Evolutionary conservation across 2,329 filamentous ascomycete genomes (phyloP).

Genomic region (Pseudogymnoascus sp.): DNA sequence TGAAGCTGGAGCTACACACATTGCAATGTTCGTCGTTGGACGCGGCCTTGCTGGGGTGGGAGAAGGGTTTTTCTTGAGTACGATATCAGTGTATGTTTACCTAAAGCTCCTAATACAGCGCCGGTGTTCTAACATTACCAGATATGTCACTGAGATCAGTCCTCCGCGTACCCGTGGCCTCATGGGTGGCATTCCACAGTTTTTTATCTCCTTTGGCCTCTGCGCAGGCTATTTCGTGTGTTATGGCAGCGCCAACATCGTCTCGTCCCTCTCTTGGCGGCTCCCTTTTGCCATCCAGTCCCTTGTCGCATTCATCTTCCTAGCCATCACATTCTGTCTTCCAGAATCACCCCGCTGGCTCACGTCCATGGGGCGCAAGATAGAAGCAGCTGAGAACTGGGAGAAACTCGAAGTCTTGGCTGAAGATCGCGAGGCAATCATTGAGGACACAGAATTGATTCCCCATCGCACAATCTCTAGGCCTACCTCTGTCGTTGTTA

Average conservation of each 20-base stretch:
- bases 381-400: constrained; percentile 37
- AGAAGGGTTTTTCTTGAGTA: constrained; percentile 50
- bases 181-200: constrained; percentile 44
- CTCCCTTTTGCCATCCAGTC: constrained; percentile 45
- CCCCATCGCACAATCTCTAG: not conserved
- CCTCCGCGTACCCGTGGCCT: constrained; percentile 42
- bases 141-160: constrained; percentile 53
- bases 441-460: not conserved
- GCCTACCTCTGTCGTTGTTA: not conserved
- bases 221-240: constrained; percentile 51
- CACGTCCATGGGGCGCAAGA: constrained; percentile 36
- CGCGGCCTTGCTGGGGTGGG: constrained; percentile 49
- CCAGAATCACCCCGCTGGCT: constrained; percentile 53
- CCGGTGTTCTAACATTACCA: not conserved
- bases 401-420: constrained; percentile 19
- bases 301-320: constrained; percentile 33
- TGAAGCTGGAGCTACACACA: constrained; percentile 38
- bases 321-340: constrained; percentile 32
- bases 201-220: constrained; percentile 42
- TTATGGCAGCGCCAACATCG: constrained; percentile 43
- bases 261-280: constrained; percentile 45
- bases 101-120: not conserved
- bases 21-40: constrained; percentile 48
- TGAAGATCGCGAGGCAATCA: constrained; percentile 20
- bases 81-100: constrained; percentile 38